These are phyloP conservation scores for Usnea hakonensis DNA, from an alignment of 495 filamentous ascomycete species.

Conservation along the genomic window DNA sequence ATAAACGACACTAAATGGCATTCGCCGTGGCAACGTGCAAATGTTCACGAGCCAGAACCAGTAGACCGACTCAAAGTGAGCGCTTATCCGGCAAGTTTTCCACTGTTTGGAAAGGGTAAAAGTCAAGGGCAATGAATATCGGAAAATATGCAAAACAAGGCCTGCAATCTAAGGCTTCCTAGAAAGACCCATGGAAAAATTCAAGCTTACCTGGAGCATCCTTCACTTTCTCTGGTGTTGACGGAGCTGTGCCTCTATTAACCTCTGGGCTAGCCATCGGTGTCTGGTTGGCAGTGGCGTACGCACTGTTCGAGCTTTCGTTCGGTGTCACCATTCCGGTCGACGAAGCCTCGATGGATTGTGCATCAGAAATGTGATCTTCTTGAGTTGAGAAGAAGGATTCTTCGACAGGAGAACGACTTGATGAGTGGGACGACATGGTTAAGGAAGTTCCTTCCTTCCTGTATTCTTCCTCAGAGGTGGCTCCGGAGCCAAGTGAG, in stretches of 20 bases:
- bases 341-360: neutral
- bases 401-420: neutral
- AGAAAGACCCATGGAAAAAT: neutral
- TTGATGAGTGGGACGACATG: neutral
- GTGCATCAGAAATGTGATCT: neutral
- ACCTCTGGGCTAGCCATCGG: neutral
- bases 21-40: neutral
- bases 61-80: neutral
- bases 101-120: neutral
- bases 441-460: no score
- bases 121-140: neutral
- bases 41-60: neutral
- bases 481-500: neutral
- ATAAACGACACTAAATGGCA: neutral
- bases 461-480: no score
- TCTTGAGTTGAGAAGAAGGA: neutral
- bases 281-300: neutral
- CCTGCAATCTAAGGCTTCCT: neutral
- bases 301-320: neutral
- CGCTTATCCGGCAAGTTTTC: neutral
- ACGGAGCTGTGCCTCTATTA: neutral
- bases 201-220: neutral
- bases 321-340: neutral
- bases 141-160: neutral
- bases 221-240: neutral